These are phyloP conservation scores for Peniophora sp. DNA, from an alignment of 1,284 basidiomycete genomes.

Conservation along the genomic window DNA sequence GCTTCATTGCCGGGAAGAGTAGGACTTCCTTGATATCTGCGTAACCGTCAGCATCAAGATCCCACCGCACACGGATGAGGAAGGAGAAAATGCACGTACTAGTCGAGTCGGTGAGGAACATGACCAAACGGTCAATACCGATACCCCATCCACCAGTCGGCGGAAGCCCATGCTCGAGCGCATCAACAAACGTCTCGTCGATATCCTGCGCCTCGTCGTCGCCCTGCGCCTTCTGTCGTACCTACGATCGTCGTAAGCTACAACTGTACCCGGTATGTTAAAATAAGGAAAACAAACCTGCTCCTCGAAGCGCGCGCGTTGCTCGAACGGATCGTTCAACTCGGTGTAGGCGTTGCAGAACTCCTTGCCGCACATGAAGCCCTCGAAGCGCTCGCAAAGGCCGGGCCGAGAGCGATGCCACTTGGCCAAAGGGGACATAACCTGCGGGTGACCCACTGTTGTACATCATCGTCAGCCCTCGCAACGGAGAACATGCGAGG, in stretches of 20 bases:
- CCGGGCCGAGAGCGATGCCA: slow-evolving; percentile 91
- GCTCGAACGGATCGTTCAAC: slow-evolving; percentile 97
- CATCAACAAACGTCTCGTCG: slow-evolving; percentile 91
- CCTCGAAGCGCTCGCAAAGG: slow-evolving; percentile 97
- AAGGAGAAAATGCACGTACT: slow-evolving; percentile 48
- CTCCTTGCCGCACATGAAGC: slow-evolving; percentile 97
- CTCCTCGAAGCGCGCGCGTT: slow-evolving; percentile 94
- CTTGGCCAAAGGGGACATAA: slow-evolving; percentile 99
- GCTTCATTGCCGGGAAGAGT: slow-evolving; percentile 89
- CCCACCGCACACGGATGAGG: slow-evolving; percentile 12
- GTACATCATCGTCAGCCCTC: slow-evolving; percentile 1
- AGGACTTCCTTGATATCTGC: slow-evolving; percentile 87
- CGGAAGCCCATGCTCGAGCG: slow-evolving; percentile 96
- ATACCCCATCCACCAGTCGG: slow-evolving; percentile 97
- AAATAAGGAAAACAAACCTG: slow-evolving; percentile 39
- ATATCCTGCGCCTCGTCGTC: slow-evolving; percentile 98
- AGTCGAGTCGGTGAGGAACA: slow-evolving; percentile 91
- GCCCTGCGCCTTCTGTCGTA: slow-evolving; percentile 90
- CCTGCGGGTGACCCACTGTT: slow-evolving; percentile 92
- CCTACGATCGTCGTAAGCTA: slow-evolving; percentile 25
- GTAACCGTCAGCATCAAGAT: slow-evolving; percentile 1
- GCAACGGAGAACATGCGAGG: slow-evolving; percentile 4
- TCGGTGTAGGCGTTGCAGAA: slow-evolving; percentile 98
- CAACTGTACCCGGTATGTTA: neutral
- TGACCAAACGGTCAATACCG: slow-evolving; percentile 90